Conservation (phyloP, 164 flowering plant genomes). For the Amborella trichopoda region DNA sequence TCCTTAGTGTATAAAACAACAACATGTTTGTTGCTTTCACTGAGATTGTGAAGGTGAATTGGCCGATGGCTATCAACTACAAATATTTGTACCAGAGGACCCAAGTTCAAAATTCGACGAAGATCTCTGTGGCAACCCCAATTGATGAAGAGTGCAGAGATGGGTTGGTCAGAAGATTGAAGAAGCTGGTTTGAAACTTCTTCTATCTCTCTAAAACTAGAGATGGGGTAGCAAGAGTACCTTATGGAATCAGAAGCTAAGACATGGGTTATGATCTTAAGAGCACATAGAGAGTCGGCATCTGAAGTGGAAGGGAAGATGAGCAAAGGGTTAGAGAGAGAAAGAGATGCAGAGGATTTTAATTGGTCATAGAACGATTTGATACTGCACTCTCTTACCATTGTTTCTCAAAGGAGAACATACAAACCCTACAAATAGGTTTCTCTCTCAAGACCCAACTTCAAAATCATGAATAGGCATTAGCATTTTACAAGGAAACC, state of each 20-base stretch:
- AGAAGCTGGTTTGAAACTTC: conserved; percentile 42
- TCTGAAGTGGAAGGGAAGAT: conserved; percentile 88
- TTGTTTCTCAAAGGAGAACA: conserved; percentile 14
- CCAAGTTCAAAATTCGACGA: conserved; percentile 33
- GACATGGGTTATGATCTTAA: conserved; percentile 53
- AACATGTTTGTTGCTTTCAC: conserved; percentile 48
- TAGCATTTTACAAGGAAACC: too few relatives aligned
- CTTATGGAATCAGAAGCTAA: conserved; percentile 68
- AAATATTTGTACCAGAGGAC: conserved; percentile 49
- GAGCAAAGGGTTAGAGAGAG: conserved; percentile 48
- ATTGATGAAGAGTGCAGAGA: conserved; percentile 29
- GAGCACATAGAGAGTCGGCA: conserved; percentile 78
- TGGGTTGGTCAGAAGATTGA: conserved; percentile 29
- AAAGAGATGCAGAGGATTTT: conserved; percentile 45
- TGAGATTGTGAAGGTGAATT: conserved; percentile 77
- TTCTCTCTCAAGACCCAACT: too few relatives aligned
- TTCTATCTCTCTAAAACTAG: conserved; percentile 67
- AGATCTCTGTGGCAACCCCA: conserved; percentile 86
- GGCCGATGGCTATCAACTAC: conserved; percentile 90
- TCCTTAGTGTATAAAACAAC: conserved; percentile 63
- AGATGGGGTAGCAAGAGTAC: conserved; percentile 80
- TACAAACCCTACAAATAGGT: too few relatives aligned
- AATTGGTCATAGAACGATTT: conserved; percentile 56
- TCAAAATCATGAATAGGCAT: too few relatives aligned
- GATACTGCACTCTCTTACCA: conserved; percentile 66